Conservation (phyloP, 164 flowering plant species). For the Magnolia officinalis region DNA sequence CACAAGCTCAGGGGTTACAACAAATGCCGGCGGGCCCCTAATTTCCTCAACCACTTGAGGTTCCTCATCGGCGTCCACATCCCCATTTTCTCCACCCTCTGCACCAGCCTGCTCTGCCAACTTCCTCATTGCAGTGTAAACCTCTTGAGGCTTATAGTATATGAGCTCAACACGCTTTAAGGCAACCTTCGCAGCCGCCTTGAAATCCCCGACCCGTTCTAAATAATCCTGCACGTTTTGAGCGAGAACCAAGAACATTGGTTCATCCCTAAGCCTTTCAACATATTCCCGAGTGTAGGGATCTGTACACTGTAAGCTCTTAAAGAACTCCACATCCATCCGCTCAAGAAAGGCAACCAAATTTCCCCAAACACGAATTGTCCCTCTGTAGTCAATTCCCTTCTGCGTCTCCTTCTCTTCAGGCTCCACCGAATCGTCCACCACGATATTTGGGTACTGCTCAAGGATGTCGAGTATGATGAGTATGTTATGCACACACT, state of each 20-base stretch:
- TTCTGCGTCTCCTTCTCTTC: conserved; percentile 89
- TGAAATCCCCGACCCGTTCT: conserved; percentile 55
- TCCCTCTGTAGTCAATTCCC: conserved; percentile 59
- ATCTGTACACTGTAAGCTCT: conserved; percentile 87
- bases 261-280: conserved; percentile 87
- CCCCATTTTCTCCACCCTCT: conserved; percentile 41
- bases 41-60: conserved; percentile 42
- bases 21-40: conserved; percentile 65
- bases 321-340: conserved; percentile 77
- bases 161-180: conserved; percentile 74
- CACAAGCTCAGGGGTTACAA: conserved; percentile 69
- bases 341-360: conserved; percentile 84
- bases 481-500: conserved; percentile 73
- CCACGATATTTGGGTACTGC: conserved; percentile 68
- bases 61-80: conserved; percentile 41
- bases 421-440: conserved; percentile 73
- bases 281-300: conserved; percentile 90
- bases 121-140: conserved; percentile 87
- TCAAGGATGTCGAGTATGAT: conserved; percentile 66
- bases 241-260: conserved; percentile 68
- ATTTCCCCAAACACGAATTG: conserved; percentile 83
- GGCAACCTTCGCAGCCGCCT: conserved; percentile 84
- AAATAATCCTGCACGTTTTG: conserved; percentile 83
- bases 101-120: conserved; percentile 51
- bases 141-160: conserved; percentile 88